A percentile compares a stretch with the other conserved stretches of the same genome.
phyloP scores from a whole-genome alignment of 176 grass and related monocot genomes.

The Oryza officinalis region DNA sequence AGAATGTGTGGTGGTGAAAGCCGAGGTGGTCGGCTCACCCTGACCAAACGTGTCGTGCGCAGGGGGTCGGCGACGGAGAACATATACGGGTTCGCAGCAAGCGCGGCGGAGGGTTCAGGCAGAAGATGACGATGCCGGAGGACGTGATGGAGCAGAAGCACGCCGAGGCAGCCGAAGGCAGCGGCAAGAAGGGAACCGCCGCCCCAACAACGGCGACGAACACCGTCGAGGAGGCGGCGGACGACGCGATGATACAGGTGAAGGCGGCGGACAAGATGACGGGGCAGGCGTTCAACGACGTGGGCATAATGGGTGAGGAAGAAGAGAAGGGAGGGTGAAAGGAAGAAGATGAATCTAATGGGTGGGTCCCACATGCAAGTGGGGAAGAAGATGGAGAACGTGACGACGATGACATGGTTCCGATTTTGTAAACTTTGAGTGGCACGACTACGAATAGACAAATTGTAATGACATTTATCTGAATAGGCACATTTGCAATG shows the following conservation, averaged over 20 bases:
- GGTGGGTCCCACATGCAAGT: too few species aligned
- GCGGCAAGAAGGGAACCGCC: background rate
- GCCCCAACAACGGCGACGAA: background rate
- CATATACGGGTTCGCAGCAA: constrained; percentile 31
- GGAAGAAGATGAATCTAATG: too few species aligned
- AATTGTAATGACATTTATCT: too few species aligned
- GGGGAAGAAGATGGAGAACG: too few species aligned
- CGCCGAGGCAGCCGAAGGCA: too few species aligned
- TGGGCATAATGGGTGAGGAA: constrained; percentile 37
- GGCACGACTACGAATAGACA: too few species aligned
- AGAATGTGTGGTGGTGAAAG: constrained; percentile 47
- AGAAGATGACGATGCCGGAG: constrained; percentile 48
- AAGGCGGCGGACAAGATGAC: constrained; percentile 49
- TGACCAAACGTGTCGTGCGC: too few species aligned
- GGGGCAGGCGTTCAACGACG: constrained; percentile 46
- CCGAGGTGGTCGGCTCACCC: too few species aligned
- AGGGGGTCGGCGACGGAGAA: constrained; percentile 33
- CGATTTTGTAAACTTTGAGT: too few species aligned
- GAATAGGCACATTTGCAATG: too few species aligned
- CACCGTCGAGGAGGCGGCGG: background rate
- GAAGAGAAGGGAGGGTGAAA: too few species aligned
- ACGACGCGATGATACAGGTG: constrained; percentile 29
- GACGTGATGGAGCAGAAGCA: constrained; percentile 44
- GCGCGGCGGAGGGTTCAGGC: constrained; percentile 21
- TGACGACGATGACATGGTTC: too few species aligned